Evolutionary conservation across 164 flowering plant species (phyloP).

Genomic region (Vitis amurensis): DNA sequence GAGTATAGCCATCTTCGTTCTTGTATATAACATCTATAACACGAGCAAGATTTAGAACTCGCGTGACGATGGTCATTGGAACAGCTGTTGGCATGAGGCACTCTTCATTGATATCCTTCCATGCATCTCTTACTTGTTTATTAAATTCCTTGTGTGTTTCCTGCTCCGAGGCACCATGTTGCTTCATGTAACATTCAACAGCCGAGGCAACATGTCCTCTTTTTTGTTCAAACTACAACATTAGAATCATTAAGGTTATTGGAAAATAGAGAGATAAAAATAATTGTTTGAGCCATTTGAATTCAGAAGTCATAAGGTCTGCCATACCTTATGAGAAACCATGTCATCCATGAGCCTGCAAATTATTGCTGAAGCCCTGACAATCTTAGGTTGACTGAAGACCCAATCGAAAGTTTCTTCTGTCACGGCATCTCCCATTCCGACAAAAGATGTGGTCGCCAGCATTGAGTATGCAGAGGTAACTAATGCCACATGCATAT

Average conservation of each 20-base stretch:
- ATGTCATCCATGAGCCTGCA: slow-evolving; percentile 36
- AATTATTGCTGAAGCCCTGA: slow-evolving; percentile 19
- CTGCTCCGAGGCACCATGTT: slow-evolving; percentile 26
- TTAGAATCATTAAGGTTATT: neutral
- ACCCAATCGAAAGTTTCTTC: slow-evolving; percentile 41
- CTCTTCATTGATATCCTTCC: slow-evolving; percentile 56
- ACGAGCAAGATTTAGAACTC: slow-evolving; percentile 31
- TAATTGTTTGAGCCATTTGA: too few relatives aligned
- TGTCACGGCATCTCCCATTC: slow-evolving; percentile 31
- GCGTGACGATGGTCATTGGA: slow-evolving; percentile 18
- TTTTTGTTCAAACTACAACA: slow-evolving; percentile 37
- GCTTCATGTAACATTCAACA: slow-evolving; percentile 31
- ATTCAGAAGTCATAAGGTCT: too few relatives aligned
- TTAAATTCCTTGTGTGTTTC: slow-evolving; percentile 9
- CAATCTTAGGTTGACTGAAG: slow-evolving; percentile 18
- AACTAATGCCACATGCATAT: slow-evolving; percentile 12
- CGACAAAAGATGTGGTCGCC: slow-evolving; percentile 17
- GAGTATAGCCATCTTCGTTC: slow-evolving; percentile 38
- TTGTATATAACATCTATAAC: slow-evolving; percentile 33
- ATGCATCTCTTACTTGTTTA: slow-evolving; percentile 21
- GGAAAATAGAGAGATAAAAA: too few relatives aligned
- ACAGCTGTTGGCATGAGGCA: slow-evolving; percentile 15
- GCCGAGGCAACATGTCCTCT: slow-evolving; percentile 32
- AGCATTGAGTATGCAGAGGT: slow-evolving; percentile 15
- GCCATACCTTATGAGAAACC: slow-evolving; percentile 21